Conservation (phyloP, 441 rosid genomes). For the Rhodomyrtus psidioides region DNA sequence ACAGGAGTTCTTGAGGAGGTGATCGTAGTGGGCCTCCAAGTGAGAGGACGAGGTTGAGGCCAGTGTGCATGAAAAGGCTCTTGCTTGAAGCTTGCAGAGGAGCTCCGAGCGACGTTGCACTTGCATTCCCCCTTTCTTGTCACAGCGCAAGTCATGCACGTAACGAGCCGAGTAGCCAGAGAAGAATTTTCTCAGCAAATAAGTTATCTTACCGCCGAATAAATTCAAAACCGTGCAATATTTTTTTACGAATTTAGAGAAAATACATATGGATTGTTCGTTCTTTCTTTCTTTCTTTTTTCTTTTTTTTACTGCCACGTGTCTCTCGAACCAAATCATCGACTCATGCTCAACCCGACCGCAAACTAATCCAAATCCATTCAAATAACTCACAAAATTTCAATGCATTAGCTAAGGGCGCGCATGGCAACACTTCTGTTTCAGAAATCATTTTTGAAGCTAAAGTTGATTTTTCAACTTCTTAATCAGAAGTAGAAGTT, state of each 20-base stretch:
- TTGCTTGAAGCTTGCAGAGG: background rate
- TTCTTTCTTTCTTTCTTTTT: no score
- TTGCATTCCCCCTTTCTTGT: background rate
- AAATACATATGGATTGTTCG: no score
- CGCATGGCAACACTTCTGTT: no score
- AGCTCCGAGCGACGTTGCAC: background rate
- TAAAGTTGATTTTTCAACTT: no score
- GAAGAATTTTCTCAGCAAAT: background rate
- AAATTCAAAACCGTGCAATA: no score
- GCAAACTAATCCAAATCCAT: background rate
- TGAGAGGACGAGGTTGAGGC: background rate
- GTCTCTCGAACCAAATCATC: background rate
- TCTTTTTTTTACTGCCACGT: background rate
- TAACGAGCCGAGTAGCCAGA: no score
- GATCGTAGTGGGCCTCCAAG: conserved; percentile 13
- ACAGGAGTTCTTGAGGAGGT: conserved; percentile 18
- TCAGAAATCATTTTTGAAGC: no score
- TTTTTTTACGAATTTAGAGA: no score
- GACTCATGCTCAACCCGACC: background rate
- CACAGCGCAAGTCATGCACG: background rate
- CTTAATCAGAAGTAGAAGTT: no score
- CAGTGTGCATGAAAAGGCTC: background rate
- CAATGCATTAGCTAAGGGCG: rapidly evolving
- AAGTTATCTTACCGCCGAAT: background rate
- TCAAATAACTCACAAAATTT: background rate